Conservation (phyloP, 1,284 basidiomycete species). For the Irpex rosettiformis region DNA sequence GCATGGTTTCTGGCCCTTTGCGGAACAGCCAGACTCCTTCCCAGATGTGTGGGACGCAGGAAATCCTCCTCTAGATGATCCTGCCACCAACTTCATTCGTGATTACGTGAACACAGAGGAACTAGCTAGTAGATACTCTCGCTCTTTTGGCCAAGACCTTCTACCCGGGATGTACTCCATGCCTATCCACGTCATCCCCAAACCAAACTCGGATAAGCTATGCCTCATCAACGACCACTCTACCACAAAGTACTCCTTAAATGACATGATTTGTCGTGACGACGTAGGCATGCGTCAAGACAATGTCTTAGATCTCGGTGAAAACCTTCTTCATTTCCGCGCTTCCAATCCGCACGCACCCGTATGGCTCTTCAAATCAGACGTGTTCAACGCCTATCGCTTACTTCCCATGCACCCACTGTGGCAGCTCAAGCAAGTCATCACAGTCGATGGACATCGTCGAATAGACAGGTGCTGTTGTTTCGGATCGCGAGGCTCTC, state of each 20-base stretch:
- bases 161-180: neutral
- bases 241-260: constrained; percentile 32
- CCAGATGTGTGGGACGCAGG: no score
- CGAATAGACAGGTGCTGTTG: constrained; percentile 30
- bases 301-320: constrained; percentile 28
- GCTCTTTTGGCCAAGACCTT: no score
- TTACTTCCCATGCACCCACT: constrained; percentile 33
- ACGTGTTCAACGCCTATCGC: constrained; percentile 36
- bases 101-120: no score
- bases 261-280: constrained; percentile 31
- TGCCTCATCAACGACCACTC: constrained; percentile 38
- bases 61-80: no score
- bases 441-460: constrained; percentile 21
- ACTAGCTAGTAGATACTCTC: no score
- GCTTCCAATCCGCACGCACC: constrained; percentile 8
- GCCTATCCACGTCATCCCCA: neutral
- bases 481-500: constrained; percentile 30
- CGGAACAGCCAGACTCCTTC: no score
- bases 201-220: constrained; percentile 27
- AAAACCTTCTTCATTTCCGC: constrained; percentile 19
- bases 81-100: no score
- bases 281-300: constrained; percentile 29
- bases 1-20: neutral
- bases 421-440: constrained; percentile 43
- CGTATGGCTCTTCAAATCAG: constrained; percentile 34